Percentiles rank a stretch among this genome's conserved stretches.
These are phyloP conservation scores for Phytophthora macrochlamydospora DNA, from an alignment of 352 stramenopile genomes.

Conservation along the genomic window DNA sequence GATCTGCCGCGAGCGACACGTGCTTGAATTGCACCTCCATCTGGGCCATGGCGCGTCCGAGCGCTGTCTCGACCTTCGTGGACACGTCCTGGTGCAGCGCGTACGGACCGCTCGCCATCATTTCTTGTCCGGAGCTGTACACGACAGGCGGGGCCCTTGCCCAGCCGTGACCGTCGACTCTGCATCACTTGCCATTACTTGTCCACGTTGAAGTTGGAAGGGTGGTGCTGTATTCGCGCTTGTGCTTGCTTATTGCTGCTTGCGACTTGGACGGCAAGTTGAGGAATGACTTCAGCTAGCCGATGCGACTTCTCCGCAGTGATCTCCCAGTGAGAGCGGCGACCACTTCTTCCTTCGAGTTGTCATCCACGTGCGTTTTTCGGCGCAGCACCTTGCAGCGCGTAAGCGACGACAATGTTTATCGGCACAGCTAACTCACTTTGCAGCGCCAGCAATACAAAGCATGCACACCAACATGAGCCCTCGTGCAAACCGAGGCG, in stretches of 20 bases:
- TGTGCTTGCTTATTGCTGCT: not conserved
- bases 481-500: not conserved
- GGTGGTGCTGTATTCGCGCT: not conserved
- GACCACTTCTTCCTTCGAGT: not conserved
- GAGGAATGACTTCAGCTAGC: not conserved
- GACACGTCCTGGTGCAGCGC: conserved; percentile 47
- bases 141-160: conserved; percentile 13
- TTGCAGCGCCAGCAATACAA: not conserved
- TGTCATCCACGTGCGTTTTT: conserved; percentile 2
- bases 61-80: conserved; percentile 43
- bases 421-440: not conserved
- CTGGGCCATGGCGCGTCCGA: conserved; percentile 54
- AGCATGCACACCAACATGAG: not conserved
- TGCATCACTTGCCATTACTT: not conserved
- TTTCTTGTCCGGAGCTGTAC: conserved; percentile 34
- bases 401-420: conserved; percentile 1
- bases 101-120: conserved; percentile 42
- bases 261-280: not conserved
- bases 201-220: conserved; percentile 6
- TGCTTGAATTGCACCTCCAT: conserved; percentile 63
- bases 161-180: not conserved
- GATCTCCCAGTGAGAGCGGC: too few relatives aligned
- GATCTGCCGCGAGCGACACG: conserved; percentile 52
- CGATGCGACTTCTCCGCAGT: not conserved
- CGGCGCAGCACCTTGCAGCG: not conserved